A percentile compares a stretch with the other conserved stretches of the same genome.
Conservation (phyloP, 1,284 basidiomycete genomes). For the Apiotrichum laibachii region DNA sequence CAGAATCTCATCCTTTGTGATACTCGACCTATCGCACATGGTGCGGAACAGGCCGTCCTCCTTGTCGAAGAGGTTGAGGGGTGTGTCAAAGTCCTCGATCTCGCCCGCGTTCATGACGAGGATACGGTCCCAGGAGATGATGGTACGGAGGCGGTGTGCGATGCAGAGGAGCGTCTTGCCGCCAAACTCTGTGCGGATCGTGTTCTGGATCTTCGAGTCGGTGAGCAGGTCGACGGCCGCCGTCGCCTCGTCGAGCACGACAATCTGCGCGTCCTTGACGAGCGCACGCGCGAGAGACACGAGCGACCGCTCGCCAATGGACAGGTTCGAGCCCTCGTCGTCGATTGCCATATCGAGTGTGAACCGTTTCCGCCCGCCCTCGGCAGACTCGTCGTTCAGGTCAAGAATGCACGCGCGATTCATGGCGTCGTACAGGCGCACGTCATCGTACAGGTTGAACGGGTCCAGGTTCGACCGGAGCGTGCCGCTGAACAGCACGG, state of each 20-base stretch:
- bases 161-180: conserved; percentile 61
- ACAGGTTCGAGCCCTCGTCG: conserved; percentile 37
- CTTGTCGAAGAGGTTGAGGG: conserved; percentile 44
- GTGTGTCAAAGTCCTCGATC: conserved; percentile 46
- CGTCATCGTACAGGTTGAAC: conserved; percentile 70
- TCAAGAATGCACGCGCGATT: conserved; percentile 69
- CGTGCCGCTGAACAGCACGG: conserved; percentile 60
- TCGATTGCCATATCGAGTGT: conserved; percentile 56
- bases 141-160: conserved; percentile 71
- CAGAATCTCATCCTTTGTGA: conserved; percentile 49
- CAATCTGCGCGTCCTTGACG: conserved; percentile 65
- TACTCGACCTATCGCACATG: conserved; percentile 49
- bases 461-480: conserved; percentile 66
- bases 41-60: conserved; percentile 43
- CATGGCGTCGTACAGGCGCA: conserved; percentile 74
- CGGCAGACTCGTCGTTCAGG: background rate
- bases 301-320: conserved; percentile 16
- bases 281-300: conserved; percentile 68
- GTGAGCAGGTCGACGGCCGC: conserved; percentile 71
- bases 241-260: conserved; percentile 59
- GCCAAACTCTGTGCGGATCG: conserved; percentile 68
- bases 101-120: conserved; percentile 45
- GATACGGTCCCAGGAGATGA: conserved; percentile 54
- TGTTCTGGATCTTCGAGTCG: conserved; percentile 68
- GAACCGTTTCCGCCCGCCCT: conserved; percentile 47